Evolutionary conservation across 169 alveolate species (phyloP), one percentile per base, ranked within the genome.

Genomic region (Plasmodium blacklocki): DNA sequence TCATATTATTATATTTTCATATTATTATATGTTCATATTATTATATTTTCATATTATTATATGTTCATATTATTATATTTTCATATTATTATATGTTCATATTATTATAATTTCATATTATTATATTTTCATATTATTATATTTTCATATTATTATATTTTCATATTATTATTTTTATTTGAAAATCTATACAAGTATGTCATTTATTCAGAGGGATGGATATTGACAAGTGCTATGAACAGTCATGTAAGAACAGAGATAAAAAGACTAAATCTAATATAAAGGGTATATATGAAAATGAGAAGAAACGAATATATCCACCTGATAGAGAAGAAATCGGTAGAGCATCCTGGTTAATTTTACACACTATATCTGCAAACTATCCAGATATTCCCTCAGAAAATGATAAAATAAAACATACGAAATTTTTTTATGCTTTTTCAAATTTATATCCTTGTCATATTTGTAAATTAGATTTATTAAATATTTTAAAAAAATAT

Each of bases 251-350:
- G 2, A 70, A 76, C 11, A 76, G 89, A 66, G 58, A 9, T 29
- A 76, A 66, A 68, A 92, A 91, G 50, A 26, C 59, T 29, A 19
- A 52, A 15, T 15, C 64, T 15, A 32, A 32, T 32, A 32, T 32
- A 32, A 32, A 32, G 6, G 3, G 8, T 32, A 4, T 32, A 32
- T 32, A 32, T 32, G 45, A 32, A 32, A 93, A 56, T 18, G 83
- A 80, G 8, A 70, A 72, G 29, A 68, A 59, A 32, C 59, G 66
- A 14, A 58, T 67, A 21, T 58, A 83, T 3, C 97, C 98, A 49
- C 97, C 97, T 3, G 93, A 89, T 45, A 88, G 98, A 49, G 89
- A 45, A 29, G 96, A 95, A 63, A 88, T 95, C 58, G 97, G 97
- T 14, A 63, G 96, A 18, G 96, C 97, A 50, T 93, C 96, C 0